Evolutionary conservation across 345 rosid genomes (phyloP), one percentile per base, ranked within the genome.

Genomic region (Geranium brycei): DNA sequence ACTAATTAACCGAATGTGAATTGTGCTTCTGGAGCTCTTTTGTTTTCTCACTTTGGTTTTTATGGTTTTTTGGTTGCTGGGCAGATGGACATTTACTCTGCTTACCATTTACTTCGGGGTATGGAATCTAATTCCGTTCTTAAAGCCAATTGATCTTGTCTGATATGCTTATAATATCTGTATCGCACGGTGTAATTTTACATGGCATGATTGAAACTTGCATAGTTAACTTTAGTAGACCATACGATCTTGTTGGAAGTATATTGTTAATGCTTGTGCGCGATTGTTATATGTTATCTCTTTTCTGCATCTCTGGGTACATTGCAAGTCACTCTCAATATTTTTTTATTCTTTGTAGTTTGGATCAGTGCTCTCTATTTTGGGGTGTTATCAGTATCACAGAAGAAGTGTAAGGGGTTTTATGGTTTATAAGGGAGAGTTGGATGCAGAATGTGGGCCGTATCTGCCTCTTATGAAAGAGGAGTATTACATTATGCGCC

Each of bases 31-130:
- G 51, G 3, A 19, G 59, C 14, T 23, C 17, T 7, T 17, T 51
- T 32, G 19, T 59, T n/a, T 53, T 17, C 32, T 60, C 31, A 73
- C 70, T 66, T 38, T 10, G 17, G 19, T 23, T 68, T 62, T 59
- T 66, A 17, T 30, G 60, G 35, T 58, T 64, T 71, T 71, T 51
- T 61, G 73, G 63, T 23, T 67, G 30, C 55, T 68, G 70, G 58
- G 32, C 76, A 89, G 92, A 72, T 86, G 85, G 91, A 84, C 92
- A 57, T 82, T 78, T 67, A 83, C 84, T 15, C 72, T 85, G 67
- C 73, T 89, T 41, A 72, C 87, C 1, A 40, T 81, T 53, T 89
- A 86, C 66, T 86, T 89, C 68, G 88, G 88, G 86, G 92, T 86
- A 84, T 60, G 74, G 19, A 13, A 7, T 59, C 64, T 66, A 19